Evolutionary conservation across 1,284 basidiomycete species (phyloP).

Genomic region (Heimioporus punctisporus): DNA sequence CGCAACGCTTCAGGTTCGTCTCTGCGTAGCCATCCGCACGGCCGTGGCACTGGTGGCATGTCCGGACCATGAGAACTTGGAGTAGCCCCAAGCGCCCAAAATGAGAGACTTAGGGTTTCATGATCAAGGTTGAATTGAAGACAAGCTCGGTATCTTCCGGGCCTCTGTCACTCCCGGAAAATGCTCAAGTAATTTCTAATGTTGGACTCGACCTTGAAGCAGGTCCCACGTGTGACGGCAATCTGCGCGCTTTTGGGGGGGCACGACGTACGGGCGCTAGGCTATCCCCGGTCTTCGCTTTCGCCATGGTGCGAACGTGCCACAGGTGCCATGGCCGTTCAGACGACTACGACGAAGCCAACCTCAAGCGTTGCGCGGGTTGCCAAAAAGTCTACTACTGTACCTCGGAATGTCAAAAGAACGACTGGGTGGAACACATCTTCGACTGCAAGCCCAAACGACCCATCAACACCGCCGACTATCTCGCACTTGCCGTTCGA

Average conservation of each 20-base stretch:
- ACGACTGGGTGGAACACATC: neutral
- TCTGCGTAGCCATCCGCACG: neutral
- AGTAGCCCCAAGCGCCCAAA: too few relatives aligned
- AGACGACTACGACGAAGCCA: neutral
- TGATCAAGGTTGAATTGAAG: too few relatives aligned
- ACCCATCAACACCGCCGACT: neutral
- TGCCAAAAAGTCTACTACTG: neutral
- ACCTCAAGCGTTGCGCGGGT: neutral
- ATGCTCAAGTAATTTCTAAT: too few relatives aligned
- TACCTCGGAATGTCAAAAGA: neutral
- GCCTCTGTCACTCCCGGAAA: too few relatives aligned
- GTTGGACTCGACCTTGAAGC: too few relatives aligned
- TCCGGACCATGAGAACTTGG: neutral
- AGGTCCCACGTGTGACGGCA: too few relatives aligned
- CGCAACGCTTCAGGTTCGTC: slow-evolving; percentile 2
- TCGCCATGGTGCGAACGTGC: neutral
- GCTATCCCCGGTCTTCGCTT: too few relatives aligned
- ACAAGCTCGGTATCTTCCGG: too few relatives aligned
- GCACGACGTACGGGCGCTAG: too few relatives aligned
- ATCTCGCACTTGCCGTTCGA: neutral
- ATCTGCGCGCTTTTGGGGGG: too few relatives aligned
- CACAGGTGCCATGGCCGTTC: neutral
- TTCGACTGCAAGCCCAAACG: neutral
- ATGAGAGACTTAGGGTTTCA: too few relatives aligned
- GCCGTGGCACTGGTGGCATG: neutral